Percentiles rank a stretch among this genome's conserved stretches.
These are phyloP conservation scores for Cicer pinnatifidum DNA, from an alignment of 306 rosid genomes.

Conservation along the genomic window DNA sequence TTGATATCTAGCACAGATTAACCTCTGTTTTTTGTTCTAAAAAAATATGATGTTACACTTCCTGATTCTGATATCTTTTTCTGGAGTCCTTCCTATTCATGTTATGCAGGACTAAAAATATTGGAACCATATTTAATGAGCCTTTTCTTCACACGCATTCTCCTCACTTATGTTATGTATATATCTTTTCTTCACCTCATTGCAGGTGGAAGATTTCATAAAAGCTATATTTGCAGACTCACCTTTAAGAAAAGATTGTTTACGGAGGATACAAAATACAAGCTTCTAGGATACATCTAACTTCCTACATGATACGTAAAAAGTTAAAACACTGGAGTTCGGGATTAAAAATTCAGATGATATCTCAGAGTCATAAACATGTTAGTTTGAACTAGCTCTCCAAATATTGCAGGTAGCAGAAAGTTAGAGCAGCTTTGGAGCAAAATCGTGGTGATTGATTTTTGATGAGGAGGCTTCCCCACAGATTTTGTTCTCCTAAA, in stretches of 20 bases:
- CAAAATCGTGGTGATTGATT: conserved; percentile 15
- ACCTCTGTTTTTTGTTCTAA: no score
- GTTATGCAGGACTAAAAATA: not conserved
- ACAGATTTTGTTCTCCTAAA: conserved; percentile 34
- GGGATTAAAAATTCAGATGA: conserved; percentile 24
- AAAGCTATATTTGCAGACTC: conserved; percentile 89
- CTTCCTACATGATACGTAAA: not conserved
- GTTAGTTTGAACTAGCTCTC: conserved; percentile 34
- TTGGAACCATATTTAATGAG: conserved; percentile 30
- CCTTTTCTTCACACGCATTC: not conserved
- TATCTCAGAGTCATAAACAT: not conserved
- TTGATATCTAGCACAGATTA: no score
- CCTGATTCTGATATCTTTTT: no score
- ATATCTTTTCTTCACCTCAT: conserved; percentile 8
- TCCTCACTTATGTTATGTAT: not conserved
- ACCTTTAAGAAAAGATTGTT: conserved; percentile 76
- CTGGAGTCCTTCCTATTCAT: no score
- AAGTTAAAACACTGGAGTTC: not conserved
- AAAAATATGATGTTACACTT: no score
- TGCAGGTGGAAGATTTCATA: conserved; percentile 76
- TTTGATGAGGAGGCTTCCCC: conserved; percentile 7
- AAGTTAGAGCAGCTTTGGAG: conserved; percentile 6
- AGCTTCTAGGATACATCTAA: conserved; percentile 46
- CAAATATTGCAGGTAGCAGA: conserved; percentile 37
- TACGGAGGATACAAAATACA: conserved; percentile 68